These are phyloP conservation scores for Cymbidium sinense DNA, from an alignment of 106 monocot genomes.

Conservation along the genomic window DNA sequence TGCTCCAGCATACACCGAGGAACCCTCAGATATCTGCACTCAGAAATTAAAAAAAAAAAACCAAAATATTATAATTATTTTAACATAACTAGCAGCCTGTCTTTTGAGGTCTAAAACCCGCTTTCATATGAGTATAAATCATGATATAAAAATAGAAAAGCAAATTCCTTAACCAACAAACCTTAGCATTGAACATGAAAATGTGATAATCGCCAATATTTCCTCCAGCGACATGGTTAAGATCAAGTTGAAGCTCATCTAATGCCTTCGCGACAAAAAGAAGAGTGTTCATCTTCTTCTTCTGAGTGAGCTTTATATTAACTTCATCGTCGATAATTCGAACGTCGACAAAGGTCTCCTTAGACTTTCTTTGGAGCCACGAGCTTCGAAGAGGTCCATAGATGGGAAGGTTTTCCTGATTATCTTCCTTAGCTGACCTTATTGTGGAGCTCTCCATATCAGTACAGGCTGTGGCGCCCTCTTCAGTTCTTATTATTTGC, in stretches of 20 bases:
- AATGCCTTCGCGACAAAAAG: slow-evolving; percentile 52
- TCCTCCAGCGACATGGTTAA: slow-evolving; percentile 65
- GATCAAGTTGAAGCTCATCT: slow-evolving; percentile 73
- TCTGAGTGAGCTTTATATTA: slow-evolving; percentile 76
- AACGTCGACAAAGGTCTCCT: slow-evolving; percentile 73
- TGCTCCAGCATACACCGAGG: slow-evolving; percentile 56
- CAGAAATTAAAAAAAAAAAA: not conserved
- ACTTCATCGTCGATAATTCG: slow-evolving; percentile 93
- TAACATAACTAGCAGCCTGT: no score
- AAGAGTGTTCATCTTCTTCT: slow-evolving; percentile 62
- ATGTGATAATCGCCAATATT: slow-evolving; percentile 74
- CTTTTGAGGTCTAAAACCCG: no score
- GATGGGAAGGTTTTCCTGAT: slow-evolving; percentile 19
- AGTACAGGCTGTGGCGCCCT: slow-evolving; percentile 18
- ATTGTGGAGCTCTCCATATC: slow-evolving; percentile 54
- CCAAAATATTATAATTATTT: no score
- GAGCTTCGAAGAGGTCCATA: slow-evolving; percentile 62
- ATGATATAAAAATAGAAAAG: not conserved
- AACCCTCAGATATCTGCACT: slow-evolving; percentile 57
- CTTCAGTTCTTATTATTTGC: slow-evolving; percentile 4
- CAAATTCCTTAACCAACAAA: slow-evolving; percentile 11
- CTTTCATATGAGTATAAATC: no score
- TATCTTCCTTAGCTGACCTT: slow-evolving; percentile 29
- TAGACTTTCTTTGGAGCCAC: slow-evolving; percentile 75
- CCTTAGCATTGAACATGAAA: slow-evolving; percentile 97